Evolutionary conservation across 108 stramenopile species (phyloP).

Genomic region (Bacterosira constricta): DNA sequence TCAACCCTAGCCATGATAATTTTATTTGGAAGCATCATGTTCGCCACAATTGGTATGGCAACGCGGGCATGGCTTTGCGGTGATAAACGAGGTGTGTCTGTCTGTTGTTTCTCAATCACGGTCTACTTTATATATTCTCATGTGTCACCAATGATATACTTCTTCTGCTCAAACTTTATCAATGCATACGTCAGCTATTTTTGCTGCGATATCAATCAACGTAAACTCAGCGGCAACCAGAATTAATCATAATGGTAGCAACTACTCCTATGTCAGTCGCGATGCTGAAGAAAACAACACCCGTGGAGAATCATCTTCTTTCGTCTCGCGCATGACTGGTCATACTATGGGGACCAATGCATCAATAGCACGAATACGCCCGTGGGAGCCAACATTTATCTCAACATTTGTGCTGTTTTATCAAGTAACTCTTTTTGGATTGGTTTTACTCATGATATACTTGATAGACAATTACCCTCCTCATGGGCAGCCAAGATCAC

Average conservation of each 20-base stretch:
- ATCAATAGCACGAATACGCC: background rate
- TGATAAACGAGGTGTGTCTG: conserved; percentile 36
- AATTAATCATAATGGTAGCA: too few relatives aligned
- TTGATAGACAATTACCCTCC: conserved; percentile 49
- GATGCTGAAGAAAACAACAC: conserved; percentile 1
- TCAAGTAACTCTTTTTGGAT: conserved; percentile 44
- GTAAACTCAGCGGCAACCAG: conserved; percentile 3
- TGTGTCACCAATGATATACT: background rate
- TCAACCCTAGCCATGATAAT: conserved; percentile 46
- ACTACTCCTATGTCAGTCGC: too few relatives aligned
- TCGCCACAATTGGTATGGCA: conserved; percentile 43
- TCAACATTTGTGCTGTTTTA: conserved; percentile 39
- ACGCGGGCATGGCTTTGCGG: conserved; percentile 31
- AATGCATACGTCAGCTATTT: conserved; percentile 15
- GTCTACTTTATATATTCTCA: too few relatives aligned
- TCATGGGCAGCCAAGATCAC: background rate
- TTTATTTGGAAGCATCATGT: conserved; percentile 47
- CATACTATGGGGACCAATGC: background rate
- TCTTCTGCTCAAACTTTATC: background rate
- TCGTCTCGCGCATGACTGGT: too few relatives aligned
- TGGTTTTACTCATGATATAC: conserved; percentile 40
- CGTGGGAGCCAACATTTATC: conserved; percentile 33
- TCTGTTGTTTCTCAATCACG: too few relatives aligned
- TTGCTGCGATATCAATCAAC: conserved; percentile 22
- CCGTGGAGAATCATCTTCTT: background rate